These are phyloP conservation scores for Trichoderma brevicompactum DNA, from an alignment of 2,329 filamentous ascomycete species.

Conservation along the genomic window DNA sequence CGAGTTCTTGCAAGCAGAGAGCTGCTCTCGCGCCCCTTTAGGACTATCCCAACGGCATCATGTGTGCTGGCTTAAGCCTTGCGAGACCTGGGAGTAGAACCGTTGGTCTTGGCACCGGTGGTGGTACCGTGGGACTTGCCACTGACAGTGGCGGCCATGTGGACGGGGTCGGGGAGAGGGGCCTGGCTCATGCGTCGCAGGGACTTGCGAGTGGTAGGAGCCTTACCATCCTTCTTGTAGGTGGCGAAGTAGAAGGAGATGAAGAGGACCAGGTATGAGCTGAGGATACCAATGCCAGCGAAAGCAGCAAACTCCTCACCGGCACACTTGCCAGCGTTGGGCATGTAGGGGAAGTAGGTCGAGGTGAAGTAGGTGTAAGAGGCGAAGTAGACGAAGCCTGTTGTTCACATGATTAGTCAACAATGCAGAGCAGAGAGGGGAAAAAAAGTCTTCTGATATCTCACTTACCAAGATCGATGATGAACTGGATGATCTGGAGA, in stretches of 20 bases:
- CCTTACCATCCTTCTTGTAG: constrained; percentile 86
- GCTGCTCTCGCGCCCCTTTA: background rate
- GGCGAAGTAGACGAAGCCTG: constrained; percentile 96
- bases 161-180: constrained; percentile 72
- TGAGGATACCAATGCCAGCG: constrained; percentile 87
- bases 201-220: constrained; percentile 77
- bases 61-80: constrained; percentile 57
- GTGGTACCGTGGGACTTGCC: constrained; percentile 58
- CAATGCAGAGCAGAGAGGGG: background rate
- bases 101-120: constrained; percentile 62
- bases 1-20: background rate
- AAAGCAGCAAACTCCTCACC: constrained; percentile 97
- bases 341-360: constrained; percentile 84
- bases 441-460: no score
- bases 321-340: constrained; percentile 83
- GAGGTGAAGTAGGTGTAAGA: constrained; percentile 99
- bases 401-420: constrained; percentile 31
- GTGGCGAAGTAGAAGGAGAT: constrained; percentile 98
- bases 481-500: constrained; percentile 95
- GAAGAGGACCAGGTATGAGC: constrained; percentile 95
- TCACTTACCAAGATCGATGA: constrained; percentile 87
- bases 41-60: background rate
- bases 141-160: constrained; percentile 56
- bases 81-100: constrained; percentile 67
- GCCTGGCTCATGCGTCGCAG: constrained; percentile 68